A percentile compares a stretch with the other conserved stretches of the same genome.
Conservation (phyloP, 148 eudicot species). For the Fagopyrum homotropicum region DNA sequence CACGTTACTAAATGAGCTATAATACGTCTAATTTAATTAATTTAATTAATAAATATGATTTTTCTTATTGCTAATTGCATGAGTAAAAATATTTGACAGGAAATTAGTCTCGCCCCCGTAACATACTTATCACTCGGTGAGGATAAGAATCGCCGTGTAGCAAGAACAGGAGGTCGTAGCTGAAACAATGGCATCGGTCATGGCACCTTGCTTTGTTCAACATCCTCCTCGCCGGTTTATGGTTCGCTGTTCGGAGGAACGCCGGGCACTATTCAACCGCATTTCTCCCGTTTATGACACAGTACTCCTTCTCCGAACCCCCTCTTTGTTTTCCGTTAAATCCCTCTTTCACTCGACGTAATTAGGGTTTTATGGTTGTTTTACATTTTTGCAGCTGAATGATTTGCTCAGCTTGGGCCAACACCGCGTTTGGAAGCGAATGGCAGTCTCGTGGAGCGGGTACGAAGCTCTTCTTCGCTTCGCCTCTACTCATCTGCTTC, state of each 20-base stretch:
- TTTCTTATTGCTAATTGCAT: too few species aligned
- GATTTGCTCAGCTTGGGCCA: slow-evolving; percentile 82
- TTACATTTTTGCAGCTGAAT: slow-evolving; percentile 49
- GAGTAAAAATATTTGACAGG: too few species aligned
- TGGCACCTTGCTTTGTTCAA: not conserved
- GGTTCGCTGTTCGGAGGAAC: slow-evolving; percentile 37
- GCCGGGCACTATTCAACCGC: slow-evolving; percentile 70
- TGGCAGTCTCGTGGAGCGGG: slow-evolving; percentile 96
- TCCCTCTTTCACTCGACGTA: not conserved
- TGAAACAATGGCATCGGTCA: not conserved
- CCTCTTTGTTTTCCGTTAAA: not conserved
- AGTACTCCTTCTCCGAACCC: slow-evolving; percentile 28
- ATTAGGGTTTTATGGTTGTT: not conserved
- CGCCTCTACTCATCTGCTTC: not conserved
- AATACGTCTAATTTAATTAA: too few species aligned
- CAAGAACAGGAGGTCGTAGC: not conserved
- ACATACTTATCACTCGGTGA: too few species aligned
- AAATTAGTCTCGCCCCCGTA: too few species aligned
- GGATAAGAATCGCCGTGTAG: not conserved
- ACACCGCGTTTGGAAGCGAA: slow-evolving; percentile 91
- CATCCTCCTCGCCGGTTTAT: not conserved
- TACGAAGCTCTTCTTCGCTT: slow-evolving; percentile 15
- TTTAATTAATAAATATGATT: too few species aligned
- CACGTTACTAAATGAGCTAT: too few species aligned
- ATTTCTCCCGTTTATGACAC: slow-evolving; percentile 93